Percentiles rank a stretch among this genome's conserved stretches.
Conservation (phyloP, 176 grass and related monocot genomes). For the Oryza meyeriana region DNA sequence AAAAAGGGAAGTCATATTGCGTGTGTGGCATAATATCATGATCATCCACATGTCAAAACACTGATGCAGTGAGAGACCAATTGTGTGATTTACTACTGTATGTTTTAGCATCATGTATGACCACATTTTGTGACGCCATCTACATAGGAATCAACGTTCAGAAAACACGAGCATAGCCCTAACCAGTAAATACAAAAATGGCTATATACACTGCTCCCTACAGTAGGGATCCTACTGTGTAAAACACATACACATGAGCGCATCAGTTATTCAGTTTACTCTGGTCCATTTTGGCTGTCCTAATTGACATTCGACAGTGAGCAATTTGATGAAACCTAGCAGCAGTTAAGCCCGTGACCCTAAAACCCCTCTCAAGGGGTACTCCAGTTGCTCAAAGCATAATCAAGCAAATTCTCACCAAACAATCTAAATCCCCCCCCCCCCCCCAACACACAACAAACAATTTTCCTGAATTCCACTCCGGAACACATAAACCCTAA, state of each 20-base stretch:
- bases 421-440: background rate
- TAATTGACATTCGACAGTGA: background rate
- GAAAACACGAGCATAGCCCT: background rate
- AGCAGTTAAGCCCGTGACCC: background rate
- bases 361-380: background rate
- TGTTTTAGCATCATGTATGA: background rate
- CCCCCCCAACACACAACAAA: too few species aligned
- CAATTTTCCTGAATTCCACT: background rate
- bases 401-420: background rate
- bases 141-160: background rate
- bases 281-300: background rate
- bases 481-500: constrained; percentile 10
- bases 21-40: background rate
- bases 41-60: background rate
- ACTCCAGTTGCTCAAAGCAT: background rate
- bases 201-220: background rate
- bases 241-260: background rate
- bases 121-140: background rate
- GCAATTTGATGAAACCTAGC: background rate
- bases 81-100: background rate
- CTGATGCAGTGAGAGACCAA: background rate
- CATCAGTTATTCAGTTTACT: background rate
- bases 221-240: background rate
- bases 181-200: background rate
- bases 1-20: background rate